Conservation (phyloP, 306 rosid genomes). For the Sphenostylis stenocarpa region DNA sequence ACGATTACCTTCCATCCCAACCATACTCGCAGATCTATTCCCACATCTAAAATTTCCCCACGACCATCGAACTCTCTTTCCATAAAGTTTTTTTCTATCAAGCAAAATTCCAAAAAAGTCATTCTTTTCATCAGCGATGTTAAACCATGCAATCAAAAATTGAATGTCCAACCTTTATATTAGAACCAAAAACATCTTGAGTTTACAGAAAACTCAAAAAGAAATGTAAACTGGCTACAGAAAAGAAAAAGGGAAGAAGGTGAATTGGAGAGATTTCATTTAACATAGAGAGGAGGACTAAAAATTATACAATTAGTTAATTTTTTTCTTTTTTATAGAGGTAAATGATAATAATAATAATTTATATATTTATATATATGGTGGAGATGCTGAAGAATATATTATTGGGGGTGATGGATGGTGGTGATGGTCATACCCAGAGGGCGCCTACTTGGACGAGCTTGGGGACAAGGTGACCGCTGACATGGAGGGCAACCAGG, state of each 20-base stretch:
- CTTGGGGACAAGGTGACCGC: constrained; percentile 88
- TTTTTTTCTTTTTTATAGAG: background rate
- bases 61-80: too few relatives aligned
- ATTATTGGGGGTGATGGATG: background rate
- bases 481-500: constrained; percentile 94
- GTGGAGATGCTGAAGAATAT: background rate
- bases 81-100: too few relatives aligned
- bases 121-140: too few relatives aligned
- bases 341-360: constrained; percentile 3
- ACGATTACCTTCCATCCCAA: constrained; percentile 27
- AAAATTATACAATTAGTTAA: constrained; percentile 44
- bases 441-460: constrained; percentile 93
- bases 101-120: too few relatives aligned
- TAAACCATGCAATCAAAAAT: too few relatives aligned
- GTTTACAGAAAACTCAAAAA: too few relatives aligned
- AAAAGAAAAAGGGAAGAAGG: background rate
- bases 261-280: constrained; percentile 7
- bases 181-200: too few relatives aligned
- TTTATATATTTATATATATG: background rate
- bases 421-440: constrained; percentile 45
- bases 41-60: background rate
- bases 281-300: background rate
- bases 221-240: too few relatives aligned
- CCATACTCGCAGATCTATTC: constrained; percentile 11
- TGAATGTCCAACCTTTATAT: too few relatives aligned